Evolutionary conservation across 2,329 filamentous ascomycete species (phyloP).

Genomic region (Fusarium cicatricum): DNA sequence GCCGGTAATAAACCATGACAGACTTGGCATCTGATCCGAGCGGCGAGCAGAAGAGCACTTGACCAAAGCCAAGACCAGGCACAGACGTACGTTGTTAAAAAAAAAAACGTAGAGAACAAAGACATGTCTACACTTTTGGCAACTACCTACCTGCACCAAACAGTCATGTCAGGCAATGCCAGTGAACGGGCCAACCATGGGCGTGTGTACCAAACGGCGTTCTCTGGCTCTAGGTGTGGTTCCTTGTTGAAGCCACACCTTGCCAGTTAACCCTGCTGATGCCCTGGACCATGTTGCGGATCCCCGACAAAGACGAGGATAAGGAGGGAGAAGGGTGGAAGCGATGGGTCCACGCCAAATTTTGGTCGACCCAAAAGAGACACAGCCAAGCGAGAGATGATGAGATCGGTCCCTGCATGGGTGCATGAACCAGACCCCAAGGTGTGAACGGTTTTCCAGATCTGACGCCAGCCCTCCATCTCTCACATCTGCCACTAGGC

Average conservation of each 20-base stretch:
- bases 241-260: conserved; percentile 20
- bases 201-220: conserved; percentile 9
- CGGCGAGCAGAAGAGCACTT: conserved; percentile 9
- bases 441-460: conserved; percentile 20
- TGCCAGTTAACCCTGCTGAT: conserved; percentile 15
- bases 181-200: conserved; percentile 5
- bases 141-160: conserved; percentile 5
- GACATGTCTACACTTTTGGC: conserved; percentile 5
- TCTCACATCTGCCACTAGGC: conserved; percentile 15
- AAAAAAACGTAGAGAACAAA: conserved; percentile 31
- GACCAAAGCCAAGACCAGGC: conserved; percentile 9
- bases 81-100: conserved; percentile 3
- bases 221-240: conserved; percentile 16
- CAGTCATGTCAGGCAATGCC: conserved; percentile 17
- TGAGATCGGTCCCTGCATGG: conserved; percentile 39
- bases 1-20: conserved; percentile 9
- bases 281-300: conserved; percentile 23
- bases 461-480: conserved; percentile 24
- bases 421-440: conserved; percentile 28
- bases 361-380: not conserved
- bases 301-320: conserved; percentile 22
- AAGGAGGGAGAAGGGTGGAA: not conserved
- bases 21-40: conserved; percentile 15
- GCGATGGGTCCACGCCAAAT: conserved; percentile 8
- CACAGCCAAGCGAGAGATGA: conserved; percentile 5